phyloP scores from a whole-genome alignment of 2,329 filamentous ascomycete genomes.

The Colletotrichum australisinense region DNA sequence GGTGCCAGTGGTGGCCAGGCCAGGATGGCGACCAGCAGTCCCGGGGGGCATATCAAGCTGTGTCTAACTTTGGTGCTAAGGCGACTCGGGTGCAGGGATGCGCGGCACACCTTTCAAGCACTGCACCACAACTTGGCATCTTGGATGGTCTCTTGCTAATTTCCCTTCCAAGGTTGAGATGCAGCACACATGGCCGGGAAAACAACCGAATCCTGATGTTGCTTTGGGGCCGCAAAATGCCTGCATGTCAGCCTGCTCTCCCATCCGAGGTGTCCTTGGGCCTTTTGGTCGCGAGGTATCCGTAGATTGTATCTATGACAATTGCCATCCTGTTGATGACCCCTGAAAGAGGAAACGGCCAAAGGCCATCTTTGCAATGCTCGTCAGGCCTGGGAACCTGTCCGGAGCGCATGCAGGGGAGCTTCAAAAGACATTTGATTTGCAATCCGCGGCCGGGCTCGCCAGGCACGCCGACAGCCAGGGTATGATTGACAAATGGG shows the following conservation, averaged over 20 bases:
- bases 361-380: neutral
- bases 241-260: conserved; percentile 16
- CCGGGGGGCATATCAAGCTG: conserved; percentile 29
- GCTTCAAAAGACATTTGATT: conserved; percentile 20
- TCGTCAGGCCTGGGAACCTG: neutral
- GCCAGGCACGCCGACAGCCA: conserved; percentile 15
- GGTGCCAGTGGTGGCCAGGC: conserved; percentile 6
- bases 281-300: neutral
- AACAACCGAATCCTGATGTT: conserved; percentile 28
- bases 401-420: neutral
- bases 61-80: conserved; percentile 34
- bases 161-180: conserved; percentile 35
- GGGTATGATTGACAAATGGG: conserved; percentile 2
- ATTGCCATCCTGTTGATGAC: neutral
- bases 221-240: conserved; percentile 6
- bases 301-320: neutral
- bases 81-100: conserved; percentile 28
- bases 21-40: conserved; percentile 11
- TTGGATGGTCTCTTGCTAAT: conserved; percentile 35
- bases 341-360: neutral
- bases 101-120: conserved; percentile 32
- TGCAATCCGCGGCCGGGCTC: conserved; percentile 19
- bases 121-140: conserved; percentile 30
- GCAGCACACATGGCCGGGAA: conserved; percentile 27
- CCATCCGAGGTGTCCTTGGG: neutral